Evolutionary conservation across 2,329 filamentous ascomycete species (phyloP).

Genomic region (Xylariaceae sp.): DNA sequence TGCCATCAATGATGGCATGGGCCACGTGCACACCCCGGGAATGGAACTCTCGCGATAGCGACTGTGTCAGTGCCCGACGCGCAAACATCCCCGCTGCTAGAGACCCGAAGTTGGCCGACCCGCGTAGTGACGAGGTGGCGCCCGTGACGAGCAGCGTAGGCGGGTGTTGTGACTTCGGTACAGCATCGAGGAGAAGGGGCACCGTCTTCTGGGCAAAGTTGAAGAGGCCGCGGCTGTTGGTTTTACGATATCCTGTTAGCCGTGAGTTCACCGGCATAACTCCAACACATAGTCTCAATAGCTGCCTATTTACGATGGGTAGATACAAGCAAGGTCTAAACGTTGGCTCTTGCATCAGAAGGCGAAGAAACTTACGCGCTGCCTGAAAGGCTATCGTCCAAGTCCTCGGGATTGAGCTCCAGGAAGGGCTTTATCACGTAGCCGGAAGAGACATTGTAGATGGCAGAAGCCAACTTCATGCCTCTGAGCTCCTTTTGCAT

Average conservation of each 20-base stretch:
- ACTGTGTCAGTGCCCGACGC: slow-evolving; percentile 59
- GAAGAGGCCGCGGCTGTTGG: slow-evolving; percentile 54
- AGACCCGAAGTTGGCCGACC: slow-evolving; percentile 54
- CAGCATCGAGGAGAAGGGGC: slow-evolving; percentile 57
- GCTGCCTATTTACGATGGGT: not conserved
- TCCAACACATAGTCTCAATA: not conserved
- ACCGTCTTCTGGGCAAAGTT: slow-evolving; percentile 61
- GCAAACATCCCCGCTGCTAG: slow-evolving; percentile 69
- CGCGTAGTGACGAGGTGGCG: slow-evolving; percentile 64
- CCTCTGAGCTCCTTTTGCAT: slow-evolving; percentile 7
- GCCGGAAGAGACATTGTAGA: slow-evolving; percentile 27
- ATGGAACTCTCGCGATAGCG: slow-evolving; percentile 66
- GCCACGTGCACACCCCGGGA: slow-evolving; percentile 68
- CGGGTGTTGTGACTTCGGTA: slow-evolving; percentile 45
- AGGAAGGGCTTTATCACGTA: slow-evolving; percentile 53
- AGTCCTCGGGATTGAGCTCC: slow-evolving; percentile 46
- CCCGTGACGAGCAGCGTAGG: slow-evolving; percentile 70
- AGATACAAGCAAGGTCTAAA: not conserved
- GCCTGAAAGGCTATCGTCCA: slow-evolving; percentile 40
- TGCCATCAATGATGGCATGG: slow-evolving; percentile 67
- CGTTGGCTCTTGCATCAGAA: not conserved
- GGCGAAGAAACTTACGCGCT: slow-evolving; percentile 41
- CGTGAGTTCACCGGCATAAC: not conserved
- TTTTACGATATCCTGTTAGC: too few species aligned
- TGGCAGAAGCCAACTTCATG: slow-evolving; percentile 9